phyloP scores from a whole-genome alignment of 352 stramenopile species.

The Pythium rishiriense region DNA sequence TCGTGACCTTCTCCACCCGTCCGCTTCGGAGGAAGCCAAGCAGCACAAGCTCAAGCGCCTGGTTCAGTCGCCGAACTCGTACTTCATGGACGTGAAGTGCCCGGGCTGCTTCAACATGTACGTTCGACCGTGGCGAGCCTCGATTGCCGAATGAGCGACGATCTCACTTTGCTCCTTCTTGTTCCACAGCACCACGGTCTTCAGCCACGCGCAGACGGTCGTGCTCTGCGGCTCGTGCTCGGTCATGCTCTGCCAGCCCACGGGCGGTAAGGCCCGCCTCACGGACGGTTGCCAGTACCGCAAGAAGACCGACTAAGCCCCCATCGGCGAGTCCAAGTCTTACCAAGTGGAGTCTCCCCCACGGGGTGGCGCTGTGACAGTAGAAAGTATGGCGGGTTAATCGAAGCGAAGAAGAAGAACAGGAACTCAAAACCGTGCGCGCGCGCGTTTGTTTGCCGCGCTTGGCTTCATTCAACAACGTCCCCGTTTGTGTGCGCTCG shows the following conservation, averaged over 20 bases:
- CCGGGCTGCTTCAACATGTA: constrained; percentile 99
- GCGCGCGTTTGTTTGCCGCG: constrained; percentile 1
- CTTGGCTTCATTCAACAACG: constrained; percentile 1
- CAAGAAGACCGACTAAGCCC: constrained; percentile 98
- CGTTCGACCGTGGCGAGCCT: too few species aligned
- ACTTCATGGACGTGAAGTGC: constrained; percentile 99
- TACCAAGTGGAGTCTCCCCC: constrained; percentile 17
- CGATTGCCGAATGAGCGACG: too few species aligned
- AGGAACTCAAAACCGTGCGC: constrained; percentile 18
- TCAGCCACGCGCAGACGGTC: constrained; percentile 98
- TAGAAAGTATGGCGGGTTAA: constrained; percentile 39
- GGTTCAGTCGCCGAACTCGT: constrained; percentile 99
- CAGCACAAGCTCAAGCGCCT: constrained; percentile 99
- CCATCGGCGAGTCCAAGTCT: constrained; percentile 11
- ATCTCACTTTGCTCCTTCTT: not conserved
- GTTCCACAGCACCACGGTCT: constrained; percentile 96
- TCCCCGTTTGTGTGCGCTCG: not conserved
- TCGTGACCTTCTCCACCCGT: constrained; percentile 97
- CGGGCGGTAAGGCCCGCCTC: constrained; percentile 96
- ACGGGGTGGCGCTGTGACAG: constrained; percentile 31
- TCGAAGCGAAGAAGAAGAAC: constrained; percentile 32
- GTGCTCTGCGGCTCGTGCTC: constrained; percentile 97
- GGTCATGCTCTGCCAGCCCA: constrained; percentile 98
- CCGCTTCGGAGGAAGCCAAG: constrained; percentile 92
- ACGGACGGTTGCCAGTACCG: constrained; percentile 99